These are phyloP conservation scores for Tricholoma sp. DNA, from an alignment of 768 basidiomycete genomes.

Conservation along the genomic window DNA sequence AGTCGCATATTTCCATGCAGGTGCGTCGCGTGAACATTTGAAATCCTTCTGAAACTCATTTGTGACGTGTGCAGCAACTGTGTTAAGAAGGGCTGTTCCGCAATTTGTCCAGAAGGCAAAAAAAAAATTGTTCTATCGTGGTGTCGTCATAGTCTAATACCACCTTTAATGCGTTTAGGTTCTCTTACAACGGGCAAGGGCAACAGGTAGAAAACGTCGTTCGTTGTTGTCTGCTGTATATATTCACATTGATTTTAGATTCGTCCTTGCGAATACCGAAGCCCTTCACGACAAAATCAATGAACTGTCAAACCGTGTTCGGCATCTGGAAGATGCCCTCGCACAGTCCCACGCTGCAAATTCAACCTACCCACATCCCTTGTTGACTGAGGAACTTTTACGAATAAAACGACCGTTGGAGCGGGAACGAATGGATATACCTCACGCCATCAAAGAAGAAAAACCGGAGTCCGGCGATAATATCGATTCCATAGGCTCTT, in stretches of 20 bases:
- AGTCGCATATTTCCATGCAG: slow-evolving; percentile 64
- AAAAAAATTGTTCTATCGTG: slow-evolving; percentile 5
- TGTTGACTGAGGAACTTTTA: slow-evolving; percentile 56
- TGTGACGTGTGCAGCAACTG: slow-evolving; percentile 36
- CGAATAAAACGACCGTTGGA: slow-evolving; percentile 66
- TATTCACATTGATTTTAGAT: slow-evolving; percentile 31
- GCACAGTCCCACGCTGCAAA: slow-evolving; percentile 43
- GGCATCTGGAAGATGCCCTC: slow-evolving; percentile 66
- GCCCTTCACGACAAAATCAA: slow-evolving; percentile 65
- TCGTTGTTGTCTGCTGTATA: background rate
- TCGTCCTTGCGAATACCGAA: slow-evolving; percentile 69
- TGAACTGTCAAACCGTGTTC: slow-evolving; percentile 52
- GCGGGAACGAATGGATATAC: slow-evolving; percentile 43
- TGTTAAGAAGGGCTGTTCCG: slow-evolving; percentile 51
- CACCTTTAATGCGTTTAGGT: slow-evolving; percentile 29
- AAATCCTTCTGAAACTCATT: background rate
- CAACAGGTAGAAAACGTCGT: slow-evolving; percentile 43
- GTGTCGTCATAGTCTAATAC: slow-evolving; percentile 10
- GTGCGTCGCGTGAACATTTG: slow-evolving; percentile 23
- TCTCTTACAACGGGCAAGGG: slow-evolving; percentile 71
- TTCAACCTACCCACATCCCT: slow-evolving; percentile 48
- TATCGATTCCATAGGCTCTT: slow-evolving; percentile 59
- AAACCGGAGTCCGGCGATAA: slow-evolving; percentile 47
- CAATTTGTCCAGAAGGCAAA: slow-evolving; percentile 66
- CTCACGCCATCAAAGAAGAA: slow-evolving; percentile 29